A percentile compares a stretch with the other conserved stretches of the same genome.
Evolutionary conservation across 2,329 filamentous ascomycete species (phyloP).

Genomic region (Monilinia aucupariae): DNA sequence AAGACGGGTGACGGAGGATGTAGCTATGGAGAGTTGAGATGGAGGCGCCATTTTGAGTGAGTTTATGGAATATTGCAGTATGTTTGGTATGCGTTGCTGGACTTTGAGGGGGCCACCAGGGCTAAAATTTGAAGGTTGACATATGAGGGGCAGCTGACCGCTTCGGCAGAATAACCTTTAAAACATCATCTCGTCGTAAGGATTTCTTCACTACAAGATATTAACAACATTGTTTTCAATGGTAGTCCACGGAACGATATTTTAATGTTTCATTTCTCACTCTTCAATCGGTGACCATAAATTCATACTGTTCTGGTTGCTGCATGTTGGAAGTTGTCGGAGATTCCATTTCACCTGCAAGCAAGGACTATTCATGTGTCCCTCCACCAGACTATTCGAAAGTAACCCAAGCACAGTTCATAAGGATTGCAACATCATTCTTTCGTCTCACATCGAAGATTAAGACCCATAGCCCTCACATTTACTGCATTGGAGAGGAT

Average conservation of each 20-base stretch:
- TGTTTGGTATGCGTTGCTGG: background rate
- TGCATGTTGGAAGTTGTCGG: background rate
- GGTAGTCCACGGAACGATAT: background rate
- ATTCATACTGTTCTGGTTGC: background rate
- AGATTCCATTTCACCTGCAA: background rate
- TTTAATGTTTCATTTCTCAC: background rate
- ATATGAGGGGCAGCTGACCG: conserved; percentile 4
- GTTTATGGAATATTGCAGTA: background rate
- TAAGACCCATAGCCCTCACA: too few relatives aligned
- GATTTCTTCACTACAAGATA: background rate
- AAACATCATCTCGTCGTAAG: background rate
- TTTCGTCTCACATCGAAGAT: too few relatives aligned
- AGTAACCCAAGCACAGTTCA: too few relatives aligned
- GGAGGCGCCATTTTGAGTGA: conserved; percentile 64
- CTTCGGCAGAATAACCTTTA: conserved; percentile 1
- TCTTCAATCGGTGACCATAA: background rate
- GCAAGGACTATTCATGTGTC: background rate
- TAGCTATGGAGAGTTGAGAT: conserved; percentile 71
- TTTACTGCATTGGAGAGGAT: too few relatives aligned
- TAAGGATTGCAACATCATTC: too few relatives aligned
- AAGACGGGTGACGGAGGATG: conserved; percentile 71
- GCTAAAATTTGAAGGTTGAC: background rate
- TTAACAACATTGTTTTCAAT: background rate
- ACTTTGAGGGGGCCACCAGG: background rate
- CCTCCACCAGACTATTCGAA: too few relatives aligned